These are phyloP conservation scores for Strobilomyces dryophilus DNA, from an alignment of 768 basidiomycete species.

Conservation along the genomic window DNA sequence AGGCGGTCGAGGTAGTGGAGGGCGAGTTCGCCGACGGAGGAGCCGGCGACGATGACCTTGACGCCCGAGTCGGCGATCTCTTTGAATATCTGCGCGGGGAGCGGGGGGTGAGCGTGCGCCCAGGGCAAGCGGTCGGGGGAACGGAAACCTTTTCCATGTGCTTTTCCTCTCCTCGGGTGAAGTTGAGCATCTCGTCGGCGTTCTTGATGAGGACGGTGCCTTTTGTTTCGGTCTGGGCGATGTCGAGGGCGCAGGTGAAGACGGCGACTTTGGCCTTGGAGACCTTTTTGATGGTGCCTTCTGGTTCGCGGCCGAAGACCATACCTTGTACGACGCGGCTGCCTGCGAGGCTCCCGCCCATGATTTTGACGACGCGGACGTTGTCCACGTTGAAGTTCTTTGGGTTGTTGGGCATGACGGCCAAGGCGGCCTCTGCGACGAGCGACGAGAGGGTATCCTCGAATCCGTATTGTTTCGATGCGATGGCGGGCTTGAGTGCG, in stretches of 20 bases:
- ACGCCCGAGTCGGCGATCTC: slow-evolving; percentile 97
- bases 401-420: slow-evolving; percentile 85
- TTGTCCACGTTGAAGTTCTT: slow-evolving; percentile 98
- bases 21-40: slow-evolving; percentile 90
- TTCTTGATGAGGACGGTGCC: slow-evolving; percentile 95
- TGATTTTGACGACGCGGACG: slow-evolving; percentile 96
- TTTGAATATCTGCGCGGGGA: slow-evolving; percentile 76
- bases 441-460: slow-evolving; percentile 79
- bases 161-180: slow-evolving; percentile 93
- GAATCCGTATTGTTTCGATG: slow-evolving; percentile 95
- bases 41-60: slow-evolving; percentile 90
- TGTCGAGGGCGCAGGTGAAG: slow-evolving; percentile 89
- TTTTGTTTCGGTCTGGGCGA: slow-evolving; percentile 97
- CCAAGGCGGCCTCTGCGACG: slow-evolving; percentile 89
- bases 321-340: slow-evolving; percentile 94
- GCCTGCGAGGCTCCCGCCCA: slow-evolving; percentile 84
- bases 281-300: slow-evolving; percentile 83
- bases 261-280: slow-evolving; percentile 90
- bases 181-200: slow-evolving; percentile 96
- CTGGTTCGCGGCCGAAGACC: slow-evolving; percentile 96
- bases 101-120: neutral
- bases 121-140: accelerated
- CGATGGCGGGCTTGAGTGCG: slow-evolving; percentile 88
- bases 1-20: slow-evolving; percentile 94
- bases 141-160: slow-evolving; percentile 78